Evolutionary conservation across 805 yeast genomes (phyloP).

Genomic region (Lipomyces chichibuensis): DNA sequence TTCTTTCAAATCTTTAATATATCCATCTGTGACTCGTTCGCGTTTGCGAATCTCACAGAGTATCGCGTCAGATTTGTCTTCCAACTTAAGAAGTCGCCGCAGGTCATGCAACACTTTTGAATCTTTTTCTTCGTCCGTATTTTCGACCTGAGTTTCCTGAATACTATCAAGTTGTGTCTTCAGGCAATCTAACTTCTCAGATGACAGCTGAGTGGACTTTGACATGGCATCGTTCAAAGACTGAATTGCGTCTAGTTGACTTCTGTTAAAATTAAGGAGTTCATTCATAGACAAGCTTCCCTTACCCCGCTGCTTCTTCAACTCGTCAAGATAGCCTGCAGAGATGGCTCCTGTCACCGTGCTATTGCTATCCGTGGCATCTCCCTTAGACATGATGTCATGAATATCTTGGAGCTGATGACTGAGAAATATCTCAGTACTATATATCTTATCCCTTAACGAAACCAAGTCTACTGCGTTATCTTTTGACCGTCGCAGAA

Average conservation of each 20-base stretch:
- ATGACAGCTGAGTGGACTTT: background rate
- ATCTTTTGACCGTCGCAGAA: constrained; percentile 45
- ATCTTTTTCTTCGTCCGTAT: background rate
- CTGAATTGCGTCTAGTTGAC: background rate
- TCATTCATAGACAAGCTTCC: background rate
- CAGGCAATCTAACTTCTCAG: background rate
- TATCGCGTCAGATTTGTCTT: background rate
- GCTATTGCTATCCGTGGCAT: background rate
- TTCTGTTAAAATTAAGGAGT: background rate
- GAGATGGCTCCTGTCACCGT: background rate
- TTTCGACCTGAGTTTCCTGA: background rate
- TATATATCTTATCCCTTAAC: constrained; percentile 34
- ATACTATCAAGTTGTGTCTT: background rate
- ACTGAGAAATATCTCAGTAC: constrained; percentile 30
- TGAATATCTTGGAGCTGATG: constrained; percentile 12
- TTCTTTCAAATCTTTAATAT: background rate
- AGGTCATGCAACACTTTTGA: background rate
- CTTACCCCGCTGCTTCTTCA: background rate
- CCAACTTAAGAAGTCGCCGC: background rate
- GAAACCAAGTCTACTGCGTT: constrained; percentile 44
- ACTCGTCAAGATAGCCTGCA: background rate
- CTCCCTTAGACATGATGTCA: background rate
- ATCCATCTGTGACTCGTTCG: background rate
- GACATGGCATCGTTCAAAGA: background rate
- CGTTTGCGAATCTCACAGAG: background rate